Percentiles rank a stretch among this genome's conserved stretches.
phyloP scores from a whole-genome alignment of 495 filamentous ascomycete genomes.

The Talaromyces ruber region DNA sequence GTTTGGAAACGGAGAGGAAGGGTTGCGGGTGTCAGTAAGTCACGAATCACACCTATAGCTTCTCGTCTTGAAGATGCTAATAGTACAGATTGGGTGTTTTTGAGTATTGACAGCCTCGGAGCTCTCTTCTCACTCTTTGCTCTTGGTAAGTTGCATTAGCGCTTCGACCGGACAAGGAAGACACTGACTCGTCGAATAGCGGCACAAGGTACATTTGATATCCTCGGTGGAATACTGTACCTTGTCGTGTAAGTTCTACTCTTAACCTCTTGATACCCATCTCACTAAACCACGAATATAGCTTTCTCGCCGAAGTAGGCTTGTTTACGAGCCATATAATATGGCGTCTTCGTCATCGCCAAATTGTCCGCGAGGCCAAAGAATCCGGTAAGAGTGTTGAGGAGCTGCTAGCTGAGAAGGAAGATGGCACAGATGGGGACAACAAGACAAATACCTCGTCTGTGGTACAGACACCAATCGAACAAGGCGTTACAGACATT shows the following conservation, averaged over 20 bases:
- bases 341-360: constrained; percentile 58
- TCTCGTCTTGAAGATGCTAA: constrained; percentile 17
- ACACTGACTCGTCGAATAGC: constrained; percentile 25
- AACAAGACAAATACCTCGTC: background rate
- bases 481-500: background rate
- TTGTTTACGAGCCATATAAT: constrained; percentile 61
- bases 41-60: background rate
- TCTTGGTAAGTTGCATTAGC: constrained; percentile 46
- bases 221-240: constrained; percentile 60
- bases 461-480: background rate
- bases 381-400: constrained; percentile 51
- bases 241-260: constrained; percentile 49
- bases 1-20: constrained; percentile 61
- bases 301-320: constrained; percentile 55
- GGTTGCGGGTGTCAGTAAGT: constrained; percentile 60
- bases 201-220: constrained; percentile 61
- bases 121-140: constrained; percentile 71
- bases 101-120: constrained; percentile 61
- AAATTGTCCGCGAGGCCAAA: constrained; percentile 48
- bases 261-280: background rate
- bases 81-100: constrained; percentile 51
- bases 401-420: constrained; percentile 38
- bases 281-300: constrained; percentile 15
- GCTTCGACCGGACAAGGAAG: too few species aligned
- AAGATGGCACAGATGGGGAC: background rate